These are phyloP conservation scores for Venustampulla echinocandica DNA, from an alignment of 495 filamentous ascomycete genomes.

Conservation along the genomic window DNA sequence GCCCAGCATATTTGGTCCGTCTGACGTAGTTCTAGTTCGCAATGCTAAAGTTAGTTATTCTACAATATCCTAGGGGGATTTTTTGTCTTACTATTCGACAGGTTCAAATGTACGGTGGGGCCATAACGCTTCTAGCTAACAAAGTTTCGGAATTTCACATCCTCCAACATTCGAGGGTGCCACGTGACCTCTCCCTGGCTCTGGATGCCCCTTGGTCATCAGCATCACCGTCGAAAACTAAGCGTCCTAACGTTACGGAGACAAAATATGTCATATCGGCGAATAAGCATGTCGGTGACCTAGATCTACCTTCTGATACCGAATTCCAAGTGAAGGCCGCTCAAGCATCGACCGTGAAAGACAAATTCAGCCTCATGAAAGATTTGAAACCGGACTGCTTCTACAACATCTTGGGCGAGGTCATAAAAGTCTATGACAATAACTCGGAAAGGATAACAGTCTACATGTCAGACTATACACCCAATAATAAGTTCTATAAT, in stretches of 20 bases:
- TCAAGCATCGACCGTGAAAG: slow-evolving; percentile 32
- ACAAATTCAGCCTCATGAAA: slow-evolving; percentile 58
- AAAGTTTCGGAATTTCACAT: slow-evolving; percentile 28
- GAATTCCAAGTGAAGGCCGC: slow-evolving; percentile 34
- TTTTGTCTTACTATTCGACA: not conserved
- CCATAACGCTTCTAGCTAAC: slow-evolving; percentile 33
- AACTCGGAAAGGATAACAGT: slow-evolving; percentile 45
- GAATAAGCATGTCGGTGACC: slow-evolving; percentile 33
- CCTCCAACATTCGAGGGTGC: slow-evolving; percentile 32
- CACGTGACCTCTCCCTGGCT: slow-evolving; percentile 22
- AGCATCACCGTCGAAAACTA: not conserved
- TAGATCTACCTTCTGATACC: slow-evolving; percentile 32
- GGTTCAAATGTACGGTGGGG: slow-evolving; percentile 26
- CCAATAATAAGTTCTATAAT: slow-evolving; percentile 48
- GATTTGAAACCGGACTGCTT: slow-evolving; percentile 46
- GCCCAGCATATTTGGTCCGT: slow-evolving; percentile 26
- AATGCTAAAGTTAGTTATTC: slow-evolving; percentile 29
- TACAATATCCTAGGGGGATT: not conserved
- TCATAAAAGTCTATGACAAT: slow-evolving; percentile 54
- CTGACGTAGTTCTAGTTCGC: slow-evolving; percentile 35
- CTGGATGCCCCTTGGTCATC: slow-evolving; percentile 4
- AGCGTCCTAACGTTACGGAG: slow-evolving; percentile 6
- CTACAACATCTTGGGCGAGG: slow-evolving; percentile 67
- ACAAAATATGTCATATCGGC: slow-evolving; percentile 32
- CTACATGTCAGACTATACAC: slow-evolving; percentile 83